phyloP scores from a whole-genome alignment of 2,329 filamentous ascomycete species.

The Cordyceps tenuipes region DNA sequence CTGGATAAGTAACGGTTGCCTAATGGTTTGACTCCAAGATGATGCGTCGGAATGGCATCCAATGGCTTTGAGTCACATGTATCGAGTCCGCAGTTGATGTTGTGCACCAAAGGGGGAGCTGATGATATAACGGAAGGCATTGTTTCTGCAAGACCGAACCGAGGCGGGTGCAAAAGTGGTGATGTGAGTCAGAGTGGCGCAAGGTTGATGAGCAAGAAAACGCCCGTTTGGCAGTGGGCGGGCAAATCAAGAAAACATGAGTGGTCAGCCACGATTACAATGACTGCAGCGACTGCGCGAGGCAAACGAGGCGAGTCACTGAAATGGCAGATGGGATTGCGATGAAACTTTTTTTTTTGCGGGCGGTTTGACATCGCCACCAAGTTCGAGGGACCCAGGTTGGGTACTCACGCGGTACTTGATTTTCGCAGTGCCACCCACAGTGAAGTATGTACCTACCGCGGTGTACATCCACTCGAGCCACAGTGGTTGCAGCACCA shows the following conservation, averaged over 20 bases:
- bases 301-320: background rate
- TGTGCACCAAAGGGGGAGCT: background rate
- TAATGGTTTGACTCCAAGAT: conserved; percentile 67
- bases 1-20: conserved; percentile 72
- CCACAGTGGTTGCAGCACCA: conserved; percentile 3
- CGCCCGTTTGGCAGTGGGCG: background rate
- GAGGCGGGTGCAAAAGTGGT: background rate
- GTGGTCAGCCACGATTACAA: background rate
- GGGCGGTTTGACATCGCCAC: too few species aligned
- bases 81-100: background rate
- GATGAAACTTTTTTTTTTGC: too few species aligned
- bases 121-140: background rate
- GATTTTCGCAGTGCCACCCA: background rate
- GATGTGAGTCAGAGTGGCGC: conserved; percentile 4
- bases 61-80: conserved; percentile 7
- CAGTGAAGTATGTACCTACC: background rate
- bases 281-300: background rate
- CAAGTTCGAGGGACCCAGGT: background rate
- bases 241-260: background rate
- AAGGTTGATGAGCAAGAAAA: background rate
- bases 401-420: background rate
- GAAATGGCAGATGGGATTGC: background rate
- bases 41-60: conserved; percentile 63
- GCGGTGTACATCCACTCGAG: background rate
- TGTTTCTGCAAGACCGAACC: background rate